Conservation (phyloP, 441 rosid species). For the Raphanus hybrid region DNA sequence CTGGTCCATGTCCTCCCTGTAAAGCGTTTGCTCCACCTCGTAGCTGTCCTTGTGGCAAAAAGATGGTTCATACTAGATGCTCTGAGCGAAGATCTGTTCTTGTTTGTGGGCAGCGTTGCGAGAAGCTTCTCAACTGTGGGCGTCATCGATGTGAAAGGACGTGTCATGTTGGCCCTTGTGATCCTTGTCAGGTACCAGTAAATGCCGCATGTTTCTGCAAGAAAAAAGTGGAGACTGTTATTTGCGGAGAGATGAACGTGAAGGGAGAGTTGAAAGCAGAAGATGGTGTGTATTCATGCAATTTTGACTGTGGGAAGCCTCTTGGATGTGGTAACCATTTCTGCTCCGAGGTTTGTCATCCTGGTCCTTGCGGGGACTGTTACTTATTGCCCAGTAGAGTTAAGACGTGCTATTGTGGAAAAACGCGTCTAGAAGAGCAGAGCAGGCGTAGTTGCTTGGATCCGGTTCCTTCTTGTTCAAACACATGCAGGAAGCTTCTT, state of each 20-base stretch:
- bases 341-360: constrained; percentile 79
- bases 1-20: constrained; percentile 99
- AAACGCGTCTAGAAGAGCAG: constrained; percentile 72
- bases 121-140: constrained; percentile 77
- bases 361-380: constrained; percentile 88
- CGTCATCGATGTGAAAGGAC: constrained; percentile 75
- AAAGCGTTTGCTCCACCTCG: constrained; percentile 94
- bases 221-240: constrained; percentile 73
- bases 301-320: constrained; percentile 63
- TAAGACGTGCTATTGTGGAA: constrained; percentile 85
- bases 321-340: constrained; percentile 78
- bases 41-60: constrained; percentile 92
- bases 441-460: constrained; percentile 80
- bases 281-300: constrained; percentile 84
- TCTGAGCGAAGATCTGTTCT: constrained; percentile 77
- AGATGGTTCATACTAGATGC: constrained; percentile 84
- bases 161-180: constrained; percentile 92
- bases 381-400: constrained; percentile 71
- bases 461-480: constrained; percentile 79
- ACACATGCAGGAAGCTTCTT: constrained; percentile 73
- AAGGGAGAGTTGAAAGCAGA: constrained; percentile 78
- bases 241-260: constrained; percentile 83
- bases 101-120: constrained; percentile 84
- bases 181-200: constrained; percentile 71
- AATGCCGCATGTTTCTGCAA: constrained; percentile 90